phyloP scores from a whole-genome alignment of 2,329 filamentous ascomycete genomes.

The Beauveria scarabaeidicola region DNA sequence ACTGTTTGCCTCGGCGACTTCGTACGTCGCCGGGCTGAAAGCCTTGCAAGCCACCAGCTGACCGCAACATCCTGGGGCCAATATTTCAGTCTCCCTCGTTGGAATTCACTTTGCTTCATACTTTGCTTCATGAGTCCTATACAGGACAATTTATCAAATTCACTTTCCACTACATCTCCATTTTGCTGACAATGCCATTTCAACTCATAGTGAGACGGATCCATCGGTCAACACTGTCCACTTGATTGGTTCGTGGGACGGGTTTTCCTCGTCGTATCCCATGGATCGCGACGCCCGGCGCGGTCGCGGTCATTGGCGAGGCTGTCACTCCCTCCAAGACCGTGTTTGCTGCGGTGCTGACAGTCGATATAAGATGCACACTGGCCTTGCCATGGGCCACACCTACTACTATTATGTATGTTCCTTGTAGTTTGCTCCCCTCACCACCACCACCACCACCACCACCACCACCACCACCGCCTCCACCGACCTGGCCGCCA shows the following conservation, averaged over 20 bases:
- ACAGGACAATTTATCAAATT: constrained; percentile 16
- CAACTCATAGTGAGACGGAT: constrained; percentile 44
- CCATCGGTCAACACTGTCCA: constrained; percentile 61
- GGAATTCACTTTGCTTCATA: background rate
- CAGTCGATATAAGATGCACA: constrained; percentile 46
- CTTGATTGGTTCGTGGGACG: constrained; percentile 90
- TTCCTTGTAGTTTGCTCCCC: constrained; percentile 17
- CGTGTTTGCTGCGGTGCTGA: constrained; percentile 72
- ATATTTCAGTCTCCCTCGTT: background rate
- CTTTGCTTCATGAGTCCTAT: background rate
- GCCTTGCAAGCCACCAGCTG: background rate
- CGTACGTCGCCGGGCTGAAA: too few relatives aligned
- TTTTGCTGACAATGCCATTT: constrained; percentile 14
- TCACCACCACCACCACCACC: constrained; percentile 2
- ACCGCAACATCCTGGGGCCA: background rate
- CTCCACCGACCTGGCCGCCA: background rate
- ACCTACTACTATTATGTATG: constrained; percentile 95
- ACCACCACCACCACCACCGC: constrained; percentile 3
- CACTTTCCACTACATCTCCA: constrained; percentile 7
- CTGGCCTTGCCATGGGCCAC: constrained; percentile 82
- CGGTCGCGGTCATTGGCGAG: constrained; percentile 71
- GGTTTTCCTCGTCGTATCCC: constrained; percentile 68
- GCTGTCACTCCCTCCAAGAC: constrained; percentile 77
- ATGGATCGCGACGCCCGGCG: constrained; percentile 75
- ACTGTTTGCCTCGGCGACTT: background rate